Percentiles rank a stretch among this genome's conserved stretches.
These are phyloP conservation scores for Colletotrichum trifolii DNA, from an alignment of 2,329 filamentous ascomycete species.

Conservation along the genomic window DNA sequence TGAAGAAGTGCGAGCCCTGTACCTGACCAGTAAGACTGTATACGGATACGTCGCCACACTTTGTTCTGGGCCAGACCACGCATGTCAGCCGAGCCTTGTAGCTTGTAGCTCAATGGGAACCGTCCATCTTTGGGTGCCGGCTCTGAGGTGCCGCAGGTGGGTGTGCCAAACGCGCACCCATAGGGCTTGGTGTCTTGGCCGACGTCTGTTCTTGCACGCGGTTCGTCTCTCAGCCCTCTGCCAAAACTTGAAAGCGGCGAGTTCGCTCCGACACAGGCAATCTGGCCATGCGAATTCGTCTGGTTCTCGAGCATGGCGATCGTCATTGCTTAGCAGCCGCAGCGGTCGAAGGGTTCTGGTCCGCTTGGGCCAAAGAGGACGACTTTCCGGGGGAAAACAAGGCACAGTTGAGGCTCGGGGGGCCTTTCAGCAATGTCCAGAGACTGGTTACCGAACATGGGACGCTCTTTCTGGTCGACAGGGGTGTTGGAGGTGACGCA, in stretches of 20 bases:
- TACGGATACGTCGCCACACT: slow-evolving; percentile 3
- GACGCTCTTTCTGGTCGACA: no score
- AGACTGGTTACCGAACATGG: no score
- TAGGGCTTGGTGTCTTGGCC: slow-evolving; percentile 21
- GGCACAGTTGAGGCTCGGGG: no score
- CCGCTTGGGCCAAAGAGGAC: no score
- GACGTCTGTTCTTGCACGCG: slow-evolving; percentile 17
- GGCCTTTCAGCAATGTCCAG: no score
- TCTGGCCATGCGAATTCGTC: not conserved
- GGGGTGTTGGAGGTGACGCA: no score
- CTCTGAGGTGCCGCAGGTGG: slow-evolving; percentile 10
- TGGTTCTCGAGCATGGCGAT: not conserved
- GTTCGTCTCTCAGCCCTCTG: not conserved
- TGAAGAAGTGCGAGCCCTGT: no score
- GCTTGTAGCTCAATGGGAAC: slow-evolving; percentile 10
- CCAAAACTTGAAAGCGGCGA: no score
- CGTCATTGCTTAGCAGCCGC: no score
- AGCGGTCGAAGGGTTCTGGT: no score
- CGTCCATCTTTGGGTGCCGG: slow-evolving; percentile 13
- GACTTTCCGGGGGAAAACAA: no score
- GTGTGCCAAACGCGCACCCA: slow-evolving; percentile 2
- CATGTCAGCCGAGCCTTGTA: slow-evolving; percentile 3
- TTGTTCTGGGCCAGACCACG: not conserved
- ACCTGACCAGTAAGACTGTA: no score
- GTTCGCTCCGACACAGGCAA: not conserved